Evolutionary conservation across 2,329 filamentous ascomycete species (phyloP).

Genomic region (Hypoxylon sp.): DNA sequence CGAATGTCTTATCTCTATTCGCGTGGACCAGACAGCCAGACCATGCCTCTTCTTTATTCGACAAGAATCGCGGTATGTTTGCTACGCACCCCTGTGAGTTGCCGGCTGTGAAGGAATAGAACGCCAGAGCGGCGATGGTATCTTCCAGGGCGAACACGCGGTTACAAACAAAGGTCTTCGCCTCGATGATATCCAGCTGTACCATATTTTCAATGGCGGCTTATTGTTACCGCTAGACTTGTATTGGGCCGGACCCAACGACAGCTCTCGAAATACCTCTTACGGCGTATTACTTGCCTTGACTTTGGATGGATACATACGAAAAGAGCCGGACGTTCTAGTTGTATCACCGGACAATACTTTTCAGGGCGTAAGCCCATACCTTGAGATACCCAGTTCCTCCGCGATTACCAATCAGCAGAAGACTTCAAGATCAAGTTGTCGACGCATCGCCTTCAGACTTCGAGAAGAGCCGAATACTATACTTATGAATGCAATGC

Average conservation of each 20-base stretch:
- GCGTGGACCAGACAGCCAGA: conserved; percentile 25
- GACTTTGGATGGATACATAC: conserved; percentile 30
- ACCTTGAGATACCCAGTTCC: conserved; percentile 17
- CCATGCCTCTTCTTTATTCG: conserved; percentile 7
- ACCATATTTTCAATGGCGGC: background rate
- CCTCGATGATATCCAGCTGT: conserved; percentile 22
- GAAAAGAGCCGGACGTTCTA: conserved; percentile 13
- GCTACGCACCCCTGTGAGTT: conserved; percentile 27
- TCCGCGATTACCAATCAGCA: background rate
- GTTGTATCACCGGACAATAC: conserved; percentile 3
- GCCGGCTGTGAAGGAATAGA: background rate
- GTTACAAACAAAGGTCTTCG: conserved; percentile 30
- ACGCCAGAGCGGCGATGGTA: background rate
- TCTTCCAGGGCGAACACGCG: conserved; percentile 14
- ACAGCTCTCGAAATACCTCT: background rate
- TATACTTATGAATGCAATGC: conserved; percentile 19
- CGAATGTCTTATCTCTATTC: conserved; percentile 36
- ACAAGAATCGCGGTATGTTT: conserved; percentile 27
- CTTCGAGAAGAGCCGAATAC: background rate
- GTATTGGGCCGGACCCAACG: background rate
- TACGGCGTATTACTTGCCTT: conserved; percentile 21
- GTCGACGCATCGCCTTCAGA: conserved; percentile 6
- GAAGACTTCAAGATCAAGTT: conserved; percentile 5
- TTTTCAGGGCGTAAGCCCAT: conserved; percentile 1
- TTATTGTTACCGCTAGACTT: conserved; percentile 20